These are phyloP conservation scores for Actinidia arguta DNA, from an alignment of 179 eudicot genomes.

Conservation along the genomic window DNA sequence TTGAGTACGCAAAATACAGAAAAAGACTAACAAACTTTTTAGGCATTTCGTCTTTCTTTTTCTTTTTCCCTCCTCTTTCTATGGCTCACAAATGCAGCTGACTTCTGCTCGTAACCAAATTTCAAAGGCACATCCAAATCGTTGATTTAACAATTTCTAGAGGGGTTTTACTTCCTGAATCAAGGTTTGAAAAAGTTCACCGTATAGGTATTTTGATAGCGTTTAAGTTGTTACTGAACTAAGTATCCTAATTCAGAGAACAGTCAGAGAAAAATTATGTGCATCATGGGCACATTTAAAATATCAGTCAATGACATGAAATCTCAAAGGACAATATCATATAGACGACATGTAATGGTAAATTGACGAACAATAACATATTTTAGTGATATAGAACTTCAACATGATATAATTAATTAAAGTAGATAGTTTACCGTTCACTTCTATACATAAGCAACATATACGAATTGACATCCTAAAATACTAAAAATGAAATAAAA, in stretches of 20 bases:
- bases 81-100: not conserved
- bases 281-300: conserved; percentile 6
- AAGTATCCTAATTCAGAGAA: not conserved
- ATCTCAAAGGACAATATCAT: not conserved
- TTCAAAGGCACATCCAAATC: conserved; percentile 1
- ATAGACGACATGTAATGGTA: not conserved
- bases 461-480: not conserved
- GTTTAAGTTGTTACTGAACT: not conserved
- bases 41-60: too few relatives aligned
- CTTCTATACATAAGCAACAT: conserved; percentile 3
- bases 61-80: too few relatives aligned
- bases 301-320: not conserved
- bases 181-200: not conserved
- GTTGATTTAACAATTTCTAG: not conserved
- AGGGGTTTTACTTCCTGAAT: not conserved
- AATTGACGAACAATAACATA: not conserved
- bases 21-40: too few relatives aligned
- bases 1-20: too few relatives aligned
- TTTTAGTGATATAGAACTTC: not conserved
- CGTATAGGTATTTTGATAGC: not conserved
- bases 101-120: not conserved
- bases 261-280: not conserved
- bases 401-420: not conserved
- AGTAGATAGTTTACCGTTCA: not conserved
- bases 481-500: not conserved